Conservation (phyloP, 2,329 filamentous ascomycete genomes). For the Uncinocarpus reesii region DNA sequence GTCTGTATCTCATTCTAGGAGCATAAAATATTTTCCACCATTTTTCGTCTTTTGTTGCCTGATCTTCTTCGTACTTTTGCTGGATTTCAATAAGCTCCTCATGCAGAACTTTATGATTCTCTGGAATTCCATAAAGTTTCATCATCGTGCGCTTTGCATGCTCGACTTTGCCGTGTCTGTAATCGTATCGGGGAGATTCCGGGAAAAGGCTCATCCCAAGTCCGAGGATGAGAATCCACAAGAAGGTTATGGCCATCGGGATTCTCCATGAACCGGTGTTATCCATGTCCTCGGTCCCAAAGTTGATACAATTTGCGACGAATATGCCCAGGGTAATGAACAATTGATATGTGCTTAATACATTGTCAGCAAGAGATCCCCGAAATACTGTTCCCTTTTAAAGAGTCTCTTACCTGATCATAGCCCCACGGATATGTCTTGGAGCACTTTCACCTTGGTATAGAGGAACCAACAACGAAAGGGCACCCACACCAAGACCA, state of each 20-base stretch:
- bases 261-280: slow-evolving; percentile 41
- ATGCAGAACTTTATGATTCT: slow-evolving; percentile 46
- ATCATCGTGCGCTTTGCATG: slow-evolving; percentile 45
- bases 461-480: slow-evolving; percentile 40
- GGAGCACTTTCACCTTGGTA: slow-evolving; percentile 41
- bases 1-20: slow-evolving; percentile 40
- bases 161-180: slow-evolving; percentile 44
- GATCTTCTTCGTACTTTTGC: slow-evolving; percentile 48
- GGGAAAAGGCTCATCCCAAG: slow-evolving; percentile 47
- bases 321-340: slow-evolving; percentile 44
- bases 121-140: slow-evolving; percentile 46
- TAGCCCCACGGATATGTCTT: slow-evolving; percentile 39
- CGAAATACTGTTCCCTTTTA: not conserved
- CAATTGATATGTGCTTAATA: slow-evolving; percentile 37
- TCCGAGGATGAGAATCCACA: slow-evolving; percentile 47
- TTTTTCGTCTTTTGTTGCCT: slow-evolving; percentile 30
- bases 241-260: slow-evolving; percentile 49
- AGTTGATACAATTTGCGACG: slow-evolving; percentile 42
- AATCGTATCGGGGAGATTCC: slow-evolving; percentile 51
- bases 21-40: slow-evolving; percentile 40
- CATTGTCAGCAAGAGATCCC: not conserved
- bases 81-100: slow-evolving; percentile 50
- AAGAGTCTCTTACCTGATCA: slow-evolving; percentile 27
- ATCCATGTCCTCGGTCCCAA: slow-evolving; percentile 33
- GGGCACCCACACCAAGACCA: slow-evolving; percentile 40